These are phyloP conservation scores for Elsinoe australis DNA, from an alignment of 2,329 filamentous ascomycete species.

Conservation along the genomic window DNA sequence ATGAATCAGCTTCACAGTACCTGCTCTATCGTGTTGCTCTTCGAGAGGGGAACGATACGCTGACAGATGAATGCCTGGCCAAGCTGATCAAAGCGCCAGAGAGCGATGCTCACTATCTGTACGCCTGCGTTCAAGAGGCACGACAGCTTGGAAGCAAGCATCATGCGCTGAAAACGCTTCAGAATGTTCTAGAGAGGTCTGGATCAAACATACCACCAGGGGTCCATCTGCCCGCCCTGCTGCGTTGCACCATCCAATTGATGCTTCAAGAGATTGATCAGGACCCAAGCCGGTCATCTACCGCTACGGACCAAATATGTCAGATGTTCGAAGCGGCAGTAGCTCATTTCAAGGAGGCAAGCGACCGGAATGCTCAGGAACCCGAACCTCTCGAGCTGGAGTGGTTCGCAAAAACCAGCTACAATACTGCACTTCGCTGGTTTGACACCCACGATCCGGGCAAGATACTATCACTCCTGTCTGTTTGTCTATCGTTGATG, in stretches of 20 bases:
- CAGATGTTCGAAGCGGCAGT: slow-evolving; percentile 46
- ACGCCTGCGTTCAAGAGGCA: slow-evolving; percentile 73
- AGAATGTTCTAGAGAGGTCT: slow-evolving; percentile 52
- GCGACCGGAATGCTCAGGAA: slow-evolving; percentile 29
- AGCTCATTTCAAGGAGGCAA: slow-evolving; percentile 37
- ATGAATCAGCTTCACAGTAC: slow-evolving; percentile 61
- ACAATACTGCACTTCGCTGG: slow-evolving; percentile 65
- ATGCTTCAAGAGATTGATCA: slow-evolving; percentile 39
- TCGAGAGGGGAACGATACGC: slow-evolving; percentile 48
- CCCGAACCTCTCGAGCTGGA: slow-evolving; percentile 56
- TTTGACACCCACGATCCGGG: slow-evolving; percentile 50
- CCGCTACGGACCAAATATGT: slow-evolving; percentile 45
- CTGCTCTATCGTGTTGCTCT: slow-evolving; percentile 68
- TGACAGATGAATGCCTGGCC: slow-evolving; percentile 56
- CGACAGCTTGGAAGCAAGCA: slow-evolving; percentile 55
- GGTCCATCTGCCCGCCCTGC: slow-evolving; percentile 55
- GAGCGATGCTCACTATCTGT: slow-evolving; percentile 57
- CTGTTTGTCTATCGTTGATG: slow-evolving; percentile 30
- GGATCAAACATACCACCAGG: slow-evolving; percentile 41
- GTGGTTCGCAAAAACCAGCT: slow-evolving; percentile 78
- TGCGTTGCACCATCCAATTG: slow-evolving; percentile 49
- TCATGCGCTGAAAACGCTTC: slow-evolving; percentile 53
- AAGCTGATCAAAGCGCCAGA: slow-evolving; percentile 47
- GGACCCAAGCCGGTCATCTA: slow-evolving; percentile 24
- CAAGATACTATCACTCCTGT: slow-evolving; percentile 49